Base-by-base conservation (phyloP, 371 early-diverging fungal species). In the Nematocida ironsii region DNA sequence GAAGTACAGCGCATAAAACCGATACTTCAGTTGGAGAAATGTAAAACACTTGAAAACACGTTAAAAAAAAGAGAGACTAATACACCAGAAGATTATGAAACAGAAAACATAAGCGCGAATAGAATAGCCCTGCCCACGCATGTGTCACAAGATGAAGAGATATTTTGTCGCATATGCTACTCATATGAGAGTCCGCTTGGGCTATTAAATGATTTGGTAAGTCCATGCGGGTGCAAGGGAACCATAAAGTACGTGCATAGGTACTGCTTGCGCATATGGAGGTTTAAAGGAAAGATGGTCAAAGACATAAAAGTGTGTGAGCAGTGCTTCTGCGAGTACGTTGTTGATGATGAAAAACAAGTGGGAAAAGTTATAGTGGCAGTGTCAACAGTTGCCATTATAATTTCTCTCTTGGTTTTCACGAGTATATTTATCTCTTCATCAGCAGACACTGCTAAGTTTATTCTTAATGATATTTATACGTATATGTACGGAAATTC, bases 171-270 rank as follows among this genome's bases (percentile, higher is more conserved):
- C 72, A 87, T 88, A n/a, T 88, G 88, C 76, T 87, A 85, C 69
- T 74, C 67, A 45, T 40, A 72, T 40, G 80, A 70, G 47, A 83
- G 86, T 62, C 86, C 87, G 23, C 25, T 86, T n/a, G 72, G 60
- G 27, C 44, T 45, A 25, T 54, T 44, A n/a, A 72, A 67, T 13
- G 87, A 86, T 67, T 58, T 88, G 27, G 85, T 88, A 42, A 78
- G 85, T 6, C 88, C 88, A 45, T 88, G 88, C 62, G 72, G 81
- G 52, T 88, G 88, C 69, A 86, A 85, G 71, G 88, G 88, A 27
- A 78, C 84, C 27, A 72, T 88, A 7, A 86, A 87, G 68, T 86
- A 84, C 57, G 86, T 88, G 56, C 88, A 88, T 56, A 72, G 58
- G 13, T 64, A 57, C 27, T 88, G 88, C 72, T 64, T 88, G 33